Conservation (phyloP, 2,329 filamentous ascomycete species). For the Aspergillus flavus region DNA sequence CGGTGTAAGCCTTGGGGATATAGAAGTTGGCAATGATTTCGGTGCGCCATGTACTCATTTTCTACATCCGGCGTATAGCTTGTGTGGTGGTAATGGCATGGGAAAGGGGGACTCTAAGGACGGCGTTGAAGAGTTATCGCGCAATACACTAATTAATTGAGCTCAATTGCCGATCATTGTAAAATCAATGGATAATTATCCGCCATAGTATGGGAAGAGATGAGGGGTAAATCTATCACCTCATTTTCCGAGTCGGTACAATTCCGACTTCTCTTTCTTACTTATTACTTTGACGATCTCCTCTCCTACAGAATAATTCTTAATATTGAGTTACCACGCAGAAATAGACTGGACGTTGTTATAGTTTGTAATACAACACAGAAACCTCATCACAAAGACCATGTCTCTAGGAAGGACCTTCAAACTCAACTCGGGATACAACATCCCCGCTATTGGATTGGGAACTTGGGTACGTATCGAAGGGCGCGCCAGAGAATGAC, state of each 20-base stretch:
- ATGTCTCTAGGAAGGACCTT: conserved; percentile 41
- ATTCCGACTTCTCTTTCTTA: not conserved
- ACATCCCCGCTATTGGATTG: conserved; percentile 47
- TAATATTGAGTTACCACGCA: not conserved
- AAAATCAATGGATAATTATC: not conserved
- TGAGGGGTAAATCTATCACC: not conserved
- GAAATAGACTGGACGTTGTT: not conserved
- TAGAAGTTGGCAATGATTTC: not conserved
- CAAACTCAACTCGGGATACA: conserved; percentile 47
- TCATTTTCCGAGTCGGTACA: not conserved
- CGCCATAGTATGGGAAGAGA: not conserved
- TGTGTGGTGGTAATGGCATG: not conserved
- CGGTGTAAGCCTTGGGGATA: not conserved
- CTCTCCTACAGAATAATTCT: not conserved
- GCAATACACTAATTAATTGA: not conserved
- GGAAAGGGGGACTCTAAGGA: not conserved
- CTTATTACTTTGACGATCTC: not conserved
- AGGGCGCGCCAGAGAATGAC: not conserved
- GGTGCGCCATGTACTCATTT: no score
- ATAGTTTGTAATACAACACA: not conserved
- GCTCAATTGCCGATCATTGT: not conserved
- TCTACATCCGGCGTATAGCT: not conserved
- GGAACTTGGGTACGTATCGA: conserved; percentile 42
- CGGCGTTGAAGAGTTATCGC: not conserved
- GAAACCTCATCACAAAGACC: not conserved